Percentiles rank a stretch among this genome's conserved stretches.
Evolutionary conservation across 441 rosid species (phyloP).

Genomic region (Populus hybrid): DNA sequence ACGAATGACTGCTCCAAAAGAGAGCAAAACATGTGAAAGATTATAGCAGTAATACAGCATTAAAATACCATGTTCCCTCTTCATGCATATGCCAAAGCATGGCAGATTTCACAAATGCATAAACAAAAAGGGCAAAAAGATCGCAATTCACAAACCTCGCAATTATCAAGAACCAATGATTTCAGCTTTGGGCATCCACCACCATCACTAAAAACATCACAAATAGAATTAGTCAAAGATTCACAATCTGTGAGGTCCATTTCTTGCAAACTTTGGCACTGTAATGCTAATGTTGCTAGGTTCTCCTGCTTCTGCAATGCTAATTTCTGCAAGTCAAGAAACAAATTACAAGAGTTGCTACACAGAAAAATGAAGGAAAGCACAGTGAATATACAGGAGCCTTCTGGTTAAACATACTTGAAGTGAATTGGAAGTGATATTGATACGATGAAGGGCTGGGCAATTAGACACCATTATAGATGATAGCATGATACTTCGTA

Average conservation of each 20-base stretch:
- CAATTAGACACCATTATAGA: conserved; percentile 87
- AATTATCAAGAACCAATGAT: conserved; percentile 89
- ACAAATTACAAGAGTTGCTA: conserved; percentile 13
- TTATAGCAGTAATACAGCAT: background rate
- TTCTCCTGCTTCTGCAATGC: conserved; percentile 93
- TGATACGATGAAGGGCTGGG: conserved; percentile 78
- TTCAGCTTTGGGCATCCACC: conserved; percentile 96
- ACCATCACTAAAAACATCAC: conserved; percentile 77
- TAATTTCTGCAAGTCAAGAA: conserved; percentile 67
- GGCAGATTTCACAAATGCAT: conserved; percentile 1
- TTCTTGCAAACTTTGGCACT: conserved; percentile 82
- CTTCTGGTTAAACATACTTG: conserved; percentile 45
- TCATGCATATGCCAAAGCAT: background rate
- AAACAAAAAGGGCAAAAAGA: background rate
- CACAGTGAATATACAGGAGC: background rate
- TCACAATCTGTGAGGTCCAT: conserved; percentile 97
- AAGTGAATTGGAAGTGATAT: conserved; percentile 77
- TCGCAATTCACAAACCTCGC: conserved; percentile 63
- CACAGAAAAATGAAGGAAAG: conserved; percentile 7
- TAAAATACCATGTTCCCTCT: background rate
- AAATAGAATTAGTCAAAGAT: conserved; percentile 78
- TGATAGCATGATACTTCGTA: conserved; percentile 69
- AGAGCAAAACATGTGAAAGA: background rate
- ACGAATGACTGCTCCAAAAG: background rate
- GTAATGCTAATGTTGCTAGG: conserved; percentile 66